Base-by-base conservation (phyloP, 2,329 filamentous ascomycete genomes). In the Sporothrix luriei region DNA sequence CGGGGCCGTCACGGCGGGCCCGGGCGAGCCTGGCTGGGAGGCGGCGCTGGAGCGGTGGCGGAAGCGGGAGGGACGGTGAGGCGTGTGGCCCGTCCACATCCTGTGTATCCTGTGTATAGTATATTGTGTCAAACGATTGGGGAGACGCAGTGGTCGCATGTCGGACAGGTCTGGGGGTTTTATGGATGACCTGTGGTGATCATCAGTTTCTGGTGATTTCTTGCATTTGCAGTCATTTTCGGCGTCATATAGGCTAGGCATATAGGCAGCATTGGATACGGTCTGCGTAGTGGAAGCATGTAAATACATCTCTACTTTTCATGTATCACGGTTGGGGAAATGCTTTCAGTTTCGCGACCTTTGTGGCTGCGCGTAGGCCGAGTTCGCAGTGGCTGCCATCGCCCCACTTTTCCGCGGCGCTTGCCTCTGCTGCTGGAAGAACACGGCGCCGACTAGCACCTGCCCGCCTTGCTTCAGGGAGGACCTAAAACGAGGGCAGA, bases 31-130 rank as follows among this genome's bases (percentile, higher is more conserved):
- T 59, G 84, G 82, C 19, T 92, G 90, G 85, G 88, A 93, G 76
- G 83, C 85, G 70, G 89, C 88, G 1, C 77, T 92, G 61, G 84
- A 86, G 72, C 79, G 79, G 49, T 93, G 91, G 91, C 54, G 68
- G 59, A 33, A 54, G 57, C 70, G 64, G 16, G 66, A 64, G 55
- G n/a, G 61, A 14, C 66, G 67, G 52, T 66, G n/a, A 52, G 38
- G 38, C 7, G 51, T 29, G 51, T n/a, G 16, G 51, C 14, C 33
- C 33, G 11, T 49, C 3, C 21, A 43, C 40, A 3, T 21, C 24
- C 51, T 54, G 51, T 54, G 51, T 54, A 3, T 21, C 24, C 51
- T 54, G 51, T 54, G 51, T 54, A 54, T 29, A 16, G 4, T 54
- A 33, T 16, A 14, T 62, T 16, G 2, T 24, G 33, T 14, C 13